Evolutionary conservation across 176 grass and related monocot species (phyloP).

Genomic region (Tillandsia fasciculata): DNA sequence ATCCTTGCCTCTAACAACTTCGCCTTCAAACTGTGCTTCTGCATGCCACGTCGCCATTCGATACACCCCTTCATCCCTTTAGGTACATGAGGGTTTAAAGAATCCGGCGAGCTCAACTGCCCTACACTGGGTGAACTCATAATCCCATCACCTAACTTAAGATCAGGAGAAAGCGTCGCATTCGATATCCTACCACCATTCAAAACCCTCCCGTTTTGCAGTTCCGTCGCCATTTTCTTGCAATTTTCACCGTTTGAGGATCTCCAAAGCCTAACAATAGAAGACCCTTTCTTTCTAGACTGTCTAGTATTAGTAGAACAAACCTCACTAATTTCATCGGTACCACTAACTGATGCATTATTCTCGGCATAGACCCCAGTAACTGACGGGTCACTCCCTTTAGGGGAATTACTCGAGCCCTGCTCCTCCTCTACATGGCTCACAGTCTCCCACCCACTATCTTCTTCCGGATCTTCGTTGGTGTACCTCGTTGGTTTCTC

Average conservation of each 20-base stretch:
- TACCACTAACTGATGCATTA: conserved; percentile 22
- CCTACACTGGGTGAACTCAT: conserved; percentile 39
- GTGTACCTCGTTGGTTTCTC: conserved; percentile 28
- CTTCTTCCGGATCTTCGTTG: conserved; percentile 40
- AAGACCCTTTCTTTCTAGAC: conserved; percentile 36
- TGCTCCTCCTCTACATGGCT: conserved; percentile 60
- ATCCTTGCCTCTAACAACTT: conserved; percentile 42
- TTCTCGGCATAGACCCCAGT: conserved; percentile 27
- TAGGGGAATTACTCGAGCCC: conserved; percentile 46
- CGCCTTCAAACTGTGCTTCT: conserved; percentile 58
- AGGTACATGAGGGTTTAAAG: conserved; percentile 35
- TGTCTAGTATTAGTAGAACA: conserved; percentile 30
- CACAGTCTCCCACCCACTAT: conserved; percentile 75
- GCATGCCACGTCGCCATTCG: conserved; percentile 33
- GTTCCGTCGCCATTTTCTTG: conserved; percentile 31
- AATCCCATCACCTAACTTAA: conserved; percentile 36
- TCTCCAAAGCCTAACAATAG: conserved; percentile 47
- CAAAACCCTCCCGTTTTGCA: conserved; percentile 40
- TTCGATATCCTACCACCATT: conserved; percentile 26
- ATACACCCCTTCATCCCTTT: conserved; percentile 36
- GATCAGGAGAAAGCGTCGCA: conserved; percentile 25
- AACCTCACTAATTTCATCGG: conserved; percentile 58
- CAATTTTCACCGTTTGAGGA: conserved; percentile 36
- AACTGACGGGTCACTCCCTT: conserved; percentile 46
- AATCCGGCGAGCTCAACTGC: conserved; percentile 44